Conservation (phyloP, 306 rosid species). For the Fragaria iinumae region DNA sequence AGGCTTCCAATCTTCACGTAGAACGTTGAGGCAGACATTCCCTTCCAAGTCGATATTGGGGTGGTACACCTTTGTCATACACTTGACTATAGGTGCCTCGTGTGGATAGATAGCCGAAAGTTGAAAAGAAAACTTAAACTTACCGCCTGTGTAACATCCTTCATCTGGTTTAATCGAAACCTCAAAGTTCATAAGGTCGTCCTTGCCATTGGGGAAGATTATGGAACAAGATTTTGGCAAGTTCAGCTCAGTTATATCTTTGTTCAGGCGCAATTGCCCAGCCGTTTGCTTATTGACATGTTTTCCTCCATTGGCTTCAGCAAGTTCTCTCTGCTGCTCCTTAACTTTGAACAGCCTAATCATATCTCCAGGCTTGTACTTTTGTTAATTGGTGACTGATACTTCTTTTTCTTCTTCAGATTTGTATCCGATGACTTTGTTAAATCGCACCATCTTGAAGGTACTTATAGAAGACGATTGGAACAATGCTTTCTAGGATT, state of each 20-base stretch:
- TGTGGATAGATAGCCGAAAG: slow-evolving; percentile 74
- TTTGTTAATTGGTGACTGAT: background rate
- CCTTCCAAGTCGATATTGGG: slow-evolving; percentile 96
- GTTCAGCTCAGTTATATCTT: slow-evolving; percentile 85
- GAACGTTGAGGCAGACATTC: slow-evolving; percentile 82
- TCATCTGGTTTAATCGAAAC: slow-evolving; percentile 87
- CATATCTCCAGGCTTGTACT: slow-evolving; percentile 51
- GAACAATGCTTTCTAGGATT: background rate
- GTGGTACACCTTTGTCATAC: slow-evolving; percentile 89
- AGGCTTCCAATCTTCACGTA: slow-evolving; percentile 96
- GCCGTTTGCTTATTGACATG: slow-evolving; percentile 77
- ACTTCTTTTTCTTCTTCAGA: background rate
- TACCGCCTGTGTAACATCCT: slow-evolving; percentile 75
- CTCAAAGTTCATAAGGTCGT: slow-evolving; percentile 81
- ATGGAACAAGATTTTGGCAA: slow-evolving; percentile 75
- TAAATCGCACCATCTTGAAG: background rate
- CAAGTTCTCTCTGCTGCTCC: slow-evolving; percentile 80
- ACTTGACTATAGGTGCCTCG: slow-evolving; percentile 86
- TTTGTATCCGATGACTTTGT: background rate
- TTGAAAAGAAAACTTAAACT: slow-evolving; percentile 69
- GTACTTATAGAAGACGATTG: background rate
- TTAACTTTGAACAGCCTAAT: slow-evolving; percentile 78
- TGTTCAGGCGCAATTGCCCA: slow-evolving; percentile 85
- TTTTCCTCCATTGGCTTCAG: slow-evolving; percentile 60
- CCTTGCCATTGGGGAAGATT: slow-evolving; percentile 83